Evolutionary conservation across 2,329 filamentous ascomycete genomes (phyloP).

Genomic region (Aspergillaceae sp.): DNA sequence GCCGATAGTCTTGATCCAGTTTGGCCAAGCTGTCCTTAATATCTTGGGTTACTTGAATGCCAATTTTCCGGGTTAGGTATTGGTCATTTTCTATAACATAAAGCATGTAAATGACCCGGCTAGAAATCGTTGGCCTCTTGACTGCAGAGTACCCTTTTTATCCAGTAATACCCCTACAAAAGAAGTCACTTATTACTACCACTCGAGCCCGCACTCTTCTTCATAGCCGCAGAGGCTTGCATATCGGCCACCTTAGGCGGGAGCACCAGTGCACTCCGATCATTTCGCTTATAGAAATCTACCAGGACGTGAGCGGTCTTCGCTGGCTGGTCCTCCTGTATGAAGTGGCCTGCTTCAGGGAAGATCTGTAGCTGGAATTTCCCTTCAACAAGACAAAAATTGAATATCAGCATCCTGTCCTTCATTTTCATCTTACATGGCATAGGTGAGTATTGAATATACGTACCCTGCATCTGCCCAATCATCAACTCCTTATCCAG

Average conservation of each 20-base stretch:
- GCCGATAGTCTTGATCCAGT: neutral
- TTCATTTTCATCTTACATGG: neutral
- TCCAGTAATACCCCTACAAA: too few species aligned
- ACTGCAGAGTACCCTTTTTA: too few species aligned
- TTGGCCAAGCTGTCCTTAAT: too few species aligned
- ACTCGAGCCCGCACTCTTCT: conserved; percentile 19
- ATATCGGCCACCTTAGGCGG: conserved; percentile 85
- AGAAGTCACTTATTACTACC: neutral
- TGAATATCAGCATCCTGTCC: neutral
- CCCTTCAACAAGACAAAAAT: conserved; percentile 29
- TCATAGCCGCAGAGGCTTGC: conserved; percentile 36
- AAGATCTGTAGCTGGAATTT: conserved; percentile 96
- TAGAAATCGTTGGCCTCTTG: too few species aligned
- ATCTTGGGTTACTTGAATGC: too few species aligned
- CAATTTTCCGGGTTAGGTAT: too few species aligned
- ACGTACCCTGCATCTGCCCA: conserved; percentile 86
- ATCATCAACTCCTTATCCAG: conserved; percentile 89
- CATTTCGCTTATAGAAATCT: conserved; percentile 89
- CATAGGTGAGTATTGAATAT: neutral
- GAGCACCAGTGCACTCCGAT: conserved; percentile 72
- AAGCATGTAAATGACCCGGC: too few species aligned
- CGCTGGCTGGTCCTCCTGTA: conserved; percentile 89
- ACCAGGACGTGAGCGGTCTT: conserved; percentile 77
- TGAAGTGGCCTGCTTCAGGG: conserved; percentile 89
- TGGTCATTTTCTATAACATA: too few species aligned